Evolutionary conservation across 2,329 filamentous ascomycete genomes (phyloP).

Genomic region (Magnaporthales sp.): DNA sequence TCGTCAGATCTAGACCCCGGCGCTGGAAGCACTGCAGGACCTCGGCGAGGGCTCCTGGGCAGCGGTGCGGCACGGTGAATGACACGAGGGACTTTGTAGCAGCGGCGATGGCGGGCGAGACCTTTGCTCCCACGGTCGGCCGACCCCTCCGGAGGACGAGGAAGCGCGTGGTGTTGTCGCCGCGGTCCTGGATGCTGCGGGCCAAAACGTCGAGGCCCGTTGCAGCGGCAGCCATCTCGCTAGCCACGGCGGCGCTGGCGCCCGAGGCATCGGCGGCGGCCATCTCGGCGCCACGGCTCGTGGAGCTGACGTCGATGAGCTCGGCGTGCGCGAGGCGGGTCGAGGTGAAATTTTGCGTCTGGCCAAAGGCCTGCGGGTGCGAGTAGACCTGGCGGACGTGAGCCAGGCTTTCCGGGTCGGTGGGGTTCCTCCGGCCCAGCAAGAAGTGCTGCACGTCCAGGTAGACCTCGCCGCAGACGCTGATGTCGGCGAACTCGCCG

Average conservation of each 20-base stretch:
- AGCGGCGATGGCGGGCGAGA: not conserved
- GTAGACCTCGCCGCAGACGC: conserved; percentile 77
- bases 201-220: conserved; percentile 63
- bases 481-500: conserved; percentile 54
- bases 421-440: conserved; percentile 39
- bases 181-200: conserved; percentile 60
- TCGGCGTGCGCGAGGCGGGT: conserved; percentile 64
- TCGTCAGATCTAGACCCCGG: conserved; percentile 72
- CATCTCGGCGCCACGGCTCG: conserved; percentile 75
- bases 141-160: conserved; percentile 46
- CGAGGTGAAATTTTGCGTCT: conserved; percentile 62
- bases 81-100: conserved; percentile 66
- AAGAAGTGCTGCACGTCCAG: conserved; percentile 84
- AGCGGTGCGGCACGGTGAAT: conserved; percentile 71
- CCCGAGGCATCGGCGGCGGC: conserved; percentile 51
- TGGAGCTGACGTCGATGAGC: conserved; percentile 75
- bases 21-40: conserved; percentile 71
- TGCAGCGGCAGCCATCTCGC: conserved; percentile 60
- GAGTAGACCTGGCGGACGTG: conserved; percentile 75
- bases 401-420: conserved; percentile 26
- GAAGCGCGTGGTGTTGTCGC: conserved; percentile 74
- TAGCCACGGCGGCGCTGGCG: conserved; percentile 68
- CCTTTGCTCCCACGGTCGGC: not conserved
- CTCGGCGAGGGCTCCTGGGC: conserved; percentile 75
- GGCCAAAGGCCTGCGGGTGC: conserved; percentile 91